A percentile compares a stretch with the other conserved stretches of the same genome.
These are phyloP conservation scores for Solanum etuberosum DNA, from an alignment of 257 asterid genomes.

Conservation along the genomic window DNA sequence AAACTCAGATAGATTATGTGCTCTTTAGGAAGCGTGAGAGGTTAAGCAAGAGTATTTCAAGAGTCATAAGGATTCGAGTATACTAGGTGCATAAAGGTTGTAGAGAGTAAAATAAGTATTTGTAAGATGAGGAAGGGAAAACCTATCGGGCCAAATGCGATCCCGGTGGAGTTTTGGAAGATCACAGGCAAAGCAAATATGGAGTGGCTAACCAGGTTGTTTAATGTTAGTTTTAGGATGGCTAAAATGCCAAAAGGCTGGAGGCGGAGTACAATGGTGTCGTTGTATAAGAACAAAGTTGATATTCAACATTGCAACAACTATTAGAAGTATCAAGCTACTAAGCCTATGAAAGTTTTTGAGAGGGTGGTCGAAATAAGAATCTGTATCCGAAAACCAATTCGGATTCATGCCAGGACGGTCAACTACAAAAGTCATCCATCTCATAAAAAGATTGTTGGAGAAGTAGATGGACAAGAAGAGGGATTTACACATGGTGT, in stretches of 20 bases:
- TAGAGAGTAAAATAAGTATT: not conserved
- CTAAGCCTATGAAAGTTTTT: not conserved
- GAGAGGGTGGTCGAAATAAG: not conserved
- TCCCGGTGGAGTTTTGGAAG: not conserved
- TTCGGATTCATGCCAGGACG: not conserved
- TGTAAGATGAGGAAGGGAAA: not conserved
- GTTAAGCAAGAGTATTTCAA: not conserved
- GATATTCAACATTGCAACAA: not conserved
- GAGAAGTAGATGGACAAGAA: not conserved
- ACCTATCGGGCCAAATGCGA: not conserved
- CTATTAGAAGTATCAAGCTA: not conserved
- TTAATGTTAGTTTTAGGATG: not conserved
- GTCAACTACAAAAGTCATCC: not conserved
- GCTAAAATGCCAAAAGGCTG: not conserved
- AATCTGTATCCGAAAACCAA: not conserved
- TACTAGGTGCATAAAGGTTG: not conserved
- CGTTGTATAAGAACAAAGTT: not conserved
- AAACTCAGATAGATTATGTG: not conserved
- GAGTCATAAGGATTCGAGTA: not conserved
- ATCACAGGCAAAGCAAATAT: not conserved
- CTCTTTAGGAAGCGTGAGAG: not conserved
- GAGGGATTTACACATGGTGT: not conserved
- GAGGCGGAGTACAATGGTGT: not conserved
- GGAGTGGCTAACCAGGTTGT: not conserved
- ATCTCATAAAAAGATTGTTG: not conserved